Base-by-base conservation (phyloP, 306 rosid species). In the Luffa acutangula region DNA sequence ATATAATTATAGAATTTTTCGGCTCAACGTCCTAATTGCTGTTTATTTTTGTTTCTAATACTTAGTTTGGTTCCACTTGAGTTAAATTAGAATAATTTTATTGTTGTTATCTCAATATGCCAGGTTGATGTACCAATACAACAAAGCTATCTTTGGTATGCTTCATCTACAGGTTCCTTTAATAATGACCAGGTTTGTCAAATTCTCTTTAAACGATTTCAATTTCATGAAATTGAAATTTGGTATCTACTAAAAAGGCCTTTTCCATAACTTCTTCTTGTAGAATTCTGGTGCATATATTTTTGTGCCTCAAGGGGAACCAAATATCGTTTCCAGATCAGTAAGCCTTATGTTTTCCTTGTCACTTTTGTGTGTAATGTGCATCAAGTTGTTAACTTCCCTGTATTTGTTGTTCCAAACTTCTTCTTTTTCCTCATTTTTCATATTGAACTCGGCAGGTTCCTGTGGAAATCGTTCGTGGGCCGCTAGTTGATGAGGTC, bases 71-170 rank as follows among this genome's bases (percentile, higher is more conserved):
- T 45, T 41, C 59, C 52, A 74, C 51, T 65, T 18, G 14, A n/a
- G 37, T 65, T 79, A 45, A 46, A 39, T 6, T 74, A 76, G 84
- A 51, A 65, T 75, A 73, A 81, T 51, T 66, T 52, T 81, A 36
- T 52, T 62, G 80, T 77, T 78, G 49, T 18, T 41, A 80, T 81
- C 62, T 52, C 45, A 20, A 53, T 72, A 79, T 67, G 9, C 65
- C 87, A 94, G 98, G 97, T 94, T 51, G 87, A 91, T 86, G 82
- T 94, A 58, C 97, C 97, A 51, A 78, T 92, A 83, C 97, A 92
- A 54, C 97, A 94, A 82, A 91, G 90, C 87, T 90, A 87, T 83
- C 92, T 92, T 75, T 92, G 92, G 93, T 94, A 94, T 85, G 88
- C 82, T 83, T 89, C 98, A 75, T 82, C 86, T 65, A 3, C 33